Base-by-base conservation (phyloP, 2,329 filamentous ascomycete species). In the Claviceps monticola region DNA sequence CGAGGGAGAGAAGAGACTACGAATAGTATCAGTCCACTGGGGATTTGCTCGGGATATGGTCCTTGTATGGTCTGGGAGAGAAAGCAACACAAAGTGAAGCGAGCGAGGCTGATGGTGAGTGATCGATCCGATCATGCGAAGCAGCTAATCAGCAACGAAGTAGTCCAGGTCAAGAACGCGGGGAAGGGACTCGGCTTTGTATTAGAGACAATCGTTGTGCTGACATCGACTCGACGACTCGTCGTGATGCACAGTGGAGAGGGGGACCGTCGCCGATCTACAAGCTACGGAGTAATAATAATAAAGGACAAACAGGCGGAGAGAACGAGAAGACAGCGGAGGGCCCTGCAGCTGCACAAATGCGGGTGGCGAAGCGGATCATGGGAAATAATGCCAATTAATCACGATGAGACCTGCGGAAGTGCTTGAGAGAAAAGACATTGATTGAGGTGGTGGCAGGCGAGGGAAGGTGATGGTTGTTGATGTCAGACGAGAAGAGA, bases 341-440 rank as follows among this genome's bases (percentile, higher is more conserved):
- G 47, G 47, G 29, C 29, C 26, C 9, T 34, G 29, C 29, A 26
- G 11, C 39, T 49, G 48, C 8, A 26, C 39, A n/a, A n/a, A 34
- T 50, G 48, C 17, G 23, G 17, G 16, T 36, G 36, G 46, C 16
- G 8, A 14, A 14, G 43, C 14, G 36, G 44, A 21, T 34, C 29
- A 41, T 34, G 39, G 36, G 36, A 44, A 46, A 43, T 41, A 46
- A 46, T 36, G 43, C 36, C 49, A 46, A 46, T 39, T 41, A 46
- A 46, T 39, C 34, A 21, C 43, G 36, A 46, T 46, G 43, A 51
- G 49, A 46, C 49, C 37, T 46, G 36, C 21, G 19, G 34, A 46
- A 46, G 43, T 46, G 42, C 43, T 26, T 29, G 34, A 17, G 43
- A 11, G 36, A 51, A 46, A 29, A 51, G 49, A 51, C 43, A 51